Percentiles rank a stretch among this genome's conserved stretches.
phyloP scores from a whole-genome alignment of 2,329 filamentous ascomycete genomes.

The Cryphonectria japonica region DNA sequence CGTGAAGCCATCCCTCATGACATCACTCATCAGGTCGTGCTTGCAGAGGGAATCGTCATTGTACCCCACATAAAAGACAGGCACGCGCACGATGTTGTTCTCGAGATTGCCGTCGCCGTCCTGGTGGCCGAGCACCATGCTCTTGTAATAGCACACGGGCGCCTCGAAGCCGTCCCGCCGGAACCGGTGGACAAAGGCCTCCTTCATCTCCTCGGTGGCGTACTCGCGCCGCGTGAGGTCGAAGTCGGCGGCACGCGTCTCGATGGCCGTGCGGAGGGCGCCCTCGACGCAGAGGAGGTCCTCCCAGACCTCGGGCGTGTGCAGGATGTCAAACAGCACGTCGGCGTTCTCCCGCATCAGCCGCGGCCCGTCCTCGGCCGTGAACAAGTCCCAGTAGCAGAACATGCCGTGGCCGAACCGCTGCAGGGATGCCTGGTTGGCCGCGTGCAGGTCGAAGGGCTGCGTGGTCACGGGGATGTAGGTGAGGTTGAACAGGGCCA shows the following conservation, averaged over 20 bases:
- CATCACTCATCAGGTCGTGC: conserved; percentile 33
- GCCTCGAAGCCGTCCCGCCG: conserved; percentile 36
- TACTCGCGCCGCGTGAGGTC: conserved; percentile 35
- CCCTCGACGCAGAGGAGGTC: conserved; percentile 42
- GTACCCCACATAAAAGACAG: conserved; percentile 36
- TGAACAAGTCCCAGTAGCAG: conserved; percentile 53
- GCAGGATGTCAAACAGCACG: conserved; percentile 40
- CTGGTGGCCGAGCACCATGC: conserved; percentile 32
- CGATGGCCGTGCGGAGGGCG: conserved; percentile 39
- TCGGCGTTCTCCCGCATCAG: conserved; percentile 46
- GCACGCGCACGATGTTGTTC: conserved; percentile 33
- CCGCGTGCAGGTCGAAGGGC: conserved; percentile 42
- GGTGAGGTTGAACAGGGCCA: conserved; percentile 47
- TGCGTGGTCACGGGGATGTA: conserved; percentile 42
- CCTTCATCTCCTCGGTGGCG: conserved; percentile 34
- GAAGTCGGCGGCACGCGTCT: conserved; percentile 31
- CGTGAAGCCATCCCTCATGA: conserved; percentile 33
- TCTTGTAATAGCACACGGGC: conserved; percentile 37
- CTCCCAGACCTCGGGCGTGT: conserved; percentile 40
- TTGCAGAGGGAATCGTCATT: conserved; percentile 5
- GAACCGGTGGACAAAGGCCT: conserved; percentile 36
- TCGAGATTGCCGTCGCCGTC: conserved; percentile 31
- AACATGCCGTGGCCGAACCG: conserved; percentile 42
- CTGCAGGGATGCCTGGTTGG: conserved; percentile 39
- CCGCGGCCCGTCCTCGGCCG: conserved; percentile 41